Base-by-base conservation (phyloP, 2,329 filamentous ascomycete genomes). In the Lasiodiplodia hormozganensis region DNA sequence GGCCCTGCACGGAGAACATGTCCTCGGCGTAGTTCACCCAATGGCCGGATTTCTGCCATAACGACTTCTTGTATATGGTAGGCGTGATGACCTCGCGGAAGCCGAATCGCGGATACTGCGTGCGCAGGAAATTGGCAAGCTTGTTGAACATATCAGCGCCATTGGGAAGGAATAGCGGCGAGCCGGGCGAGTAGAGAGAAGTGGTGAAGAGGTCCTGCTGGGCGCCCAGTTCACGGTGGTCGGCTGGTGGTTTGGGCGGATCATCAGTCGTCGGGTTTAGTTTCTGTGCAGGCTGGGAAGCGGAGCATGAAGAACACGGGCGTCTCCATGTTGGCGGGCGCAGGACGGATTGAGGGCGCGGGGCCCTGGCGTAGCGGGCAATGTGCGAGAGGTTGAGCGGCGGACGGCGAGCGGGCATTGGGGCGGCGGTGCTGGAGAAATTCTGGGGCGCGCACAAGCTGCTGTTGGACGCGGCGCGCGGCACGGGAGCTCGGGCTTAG, bases 11-110 rank as follows among this genome's bases (percentile, higher is more conserved):
- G 67, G 91, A 90, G 79, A 94, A 97, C 94, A 97, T 97, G 76
- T 97, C 93, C 75, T 96, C 90, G 69, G 92, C 90, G 81, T 96
- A 97, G 78, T 96, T 96, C 67, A 95, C 90, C 85, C 94, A 89
- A 73, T 97, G 93, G 2, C 93, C 93, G 0, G 92, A 96, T 72
- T 89, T 90, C 74, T 92, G 89, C 94, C 93, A 97, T 36, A 97
- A 82, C 6, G 91, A 89, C 78, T 92, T 92, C 76, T 96, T 97
- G 84, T 96, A 97, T 76, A 97, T 96, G 60, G 90, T 96, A 2
- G 94, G 93, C 8, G 93, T 96, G 73, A 97, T 89, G 71, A 97
- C 93, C 78, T 97, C 93, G 72, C 94, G 87, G 77, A 95, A 96
- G 69, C 93, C 93, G 80, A 95, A 96, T 71, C 89, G 87, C 31